A percentile compares a stretch with the other conserved stretches of the same genome.
Conservation (phyloP, 2,329 filamentous ascomycete species). For the Diplodia corticola region DNA sequence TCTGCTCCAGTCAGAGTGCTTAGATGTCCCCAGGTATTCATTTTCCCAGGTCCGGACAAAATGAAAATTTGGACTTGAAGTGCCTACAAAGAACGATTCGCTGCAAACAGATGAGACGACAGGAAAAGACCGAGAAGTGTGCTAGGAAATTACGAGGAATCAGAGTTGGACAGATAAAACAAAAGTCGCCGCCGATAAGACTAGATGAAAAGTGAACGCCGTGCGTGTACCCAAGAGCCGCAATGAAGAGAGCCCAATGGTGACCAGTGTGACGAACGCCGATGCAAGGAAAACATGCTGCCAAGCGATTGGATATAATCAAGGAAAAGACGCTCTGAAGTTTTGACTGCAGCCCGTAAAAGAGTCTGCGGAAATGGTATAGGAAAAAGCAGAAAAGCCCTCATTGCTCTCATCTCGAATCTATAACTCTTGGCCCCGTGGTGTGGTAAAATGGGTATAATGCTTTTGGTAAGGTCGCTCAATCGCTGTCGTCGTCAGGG, state of each 20-base stretch:
- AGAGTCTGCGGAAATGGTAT: slow-evolving; percentile 17
- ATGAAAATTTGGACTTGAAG: background rate
- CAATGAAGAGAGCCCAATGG: slow-evolving; percentile 4
- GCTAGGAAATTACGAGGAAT: slow-evolving; percentile 9
- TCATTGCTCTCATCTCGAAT: slow-evolving; percentile 19
- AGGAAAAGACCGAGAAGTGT: slow-evolving; percentile 4
- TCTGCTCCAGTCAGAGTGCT: slow-evolving; percentile 17
- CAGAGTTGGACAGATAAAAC: slow-evolving; percentile 9
- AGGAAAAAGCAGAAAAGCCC: slow-evolving; percentile 7
- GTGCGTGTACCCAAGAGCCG: slow-evolving; percentile 10
- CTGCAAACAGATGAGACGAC: background rate
- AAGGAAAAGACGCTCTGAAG: slow-evolving; percentile 8
- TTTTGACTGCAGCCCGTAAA: slow-evolving; percentile 19
- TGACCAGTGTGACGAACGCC: slow-evolving; percentile 9
- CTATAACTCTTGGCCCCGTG: slow-evolving; percentile 17
- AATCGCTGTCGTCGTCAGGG: slow-evolving; percentile 63
- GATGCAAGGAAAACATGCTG: slow-evolving; percentile 20
- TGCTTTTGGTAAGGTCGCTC: slow-evolving; percentile 23
- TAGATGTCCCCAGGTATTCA: background rate
- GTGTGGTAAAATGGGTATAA: slow-evolving; percentile 20
- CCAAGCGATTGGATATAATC: slow-evolving; percentile 14
- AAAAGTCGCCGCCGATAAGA: slow-evolving; percentile 2
- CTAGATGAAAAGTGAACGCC: slow-evolving; percentile 10
- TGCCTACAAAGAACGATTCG: slow-evolving; percentile 10
- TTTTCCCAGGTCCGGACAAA: slow-evolving; percentile 8